These are phyloP conservation scores for Achaetomium macrosporum DNA, from an alignment of 2,329 filamentous ascomycete genomes.

Conservation along the genomic window DNA sequence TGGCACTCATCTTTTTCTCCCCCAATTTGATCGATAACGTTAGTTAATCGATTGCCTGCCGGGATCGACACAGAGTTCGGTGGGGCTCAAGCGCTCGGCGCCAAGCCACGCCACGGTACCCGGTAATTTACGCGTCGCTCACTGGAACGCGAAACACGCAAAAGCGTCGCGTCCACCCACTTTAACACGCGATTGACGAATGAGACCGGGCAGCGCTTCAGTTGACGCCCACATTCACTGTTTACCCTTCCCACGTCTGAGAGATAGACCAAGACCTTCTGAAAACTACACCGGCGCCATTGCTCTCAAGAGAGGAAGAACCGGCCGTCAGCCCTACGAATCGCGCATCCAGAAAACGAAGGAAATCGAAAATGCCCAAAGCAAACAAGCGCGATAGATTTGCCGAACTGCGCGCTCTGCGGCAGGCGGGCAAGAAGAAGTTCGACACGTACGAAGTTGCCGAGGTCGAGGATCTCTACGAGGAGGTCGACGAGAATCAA, in stretches of 20 bases:
- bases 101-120: too few relatives aligned
- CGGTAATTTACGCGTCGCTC: constrained; percentile 1
- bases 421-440: constrained; percentile 84
- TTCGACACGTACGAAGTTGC: constrained; percentile 82
- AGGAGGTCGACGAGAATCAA: constrained; percentile 91
- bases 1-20: constrained; percentile 8
- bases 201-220: neutral
- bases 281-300: neutral
- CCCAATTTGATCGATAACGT: too few relatives aligned
- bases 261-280: neutral
- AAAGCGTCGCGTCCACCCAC: constrained; percentile 12
- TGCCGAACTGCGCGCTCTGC: constrained; percentile 77
- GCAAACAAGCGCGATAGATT: constrained; percentile 47
- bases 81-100: too few relatives aligned
- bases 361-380: constrained; percentile 35
- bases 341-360: neutral
- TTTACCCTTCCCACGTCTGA: neutral
- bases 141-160: constrained; percentile 9
- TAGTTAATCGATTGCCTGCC: constrained; percentile 3
- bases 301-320: neutral
- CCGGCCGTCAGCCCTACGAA: neutral
- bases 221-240: neutral
- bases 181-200: constrained; percentile 10
- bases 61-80: neutral
- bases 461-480: constrained; percentile 80